Conservation (phyloP, 805 yeast genomes). For the Candida dajiaensis region DNA sequence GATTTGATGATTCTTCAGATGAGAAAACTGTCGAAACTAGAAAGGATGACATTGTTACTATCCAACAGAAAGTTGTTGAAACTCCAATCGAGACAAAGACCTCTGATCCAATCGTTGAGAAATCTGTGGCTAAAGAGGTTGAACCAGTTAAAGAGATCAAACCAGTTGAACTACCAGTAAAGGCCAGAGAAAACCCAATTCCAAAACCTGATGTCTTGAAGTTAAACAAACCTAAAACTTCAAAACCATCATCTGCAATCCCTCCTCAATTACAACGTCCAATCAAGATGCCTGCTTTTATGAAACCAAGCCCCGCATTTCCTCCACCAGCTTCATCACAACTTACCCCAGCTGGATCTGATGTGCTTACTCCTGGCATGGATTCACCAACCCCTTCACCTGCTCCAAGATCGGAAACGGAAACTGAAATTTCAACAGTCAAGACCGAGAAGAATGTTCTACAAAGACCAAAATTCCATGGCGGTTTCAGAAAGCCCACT, state of each 20-base stretch:
- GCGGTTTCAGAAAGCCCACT: conserved; percentile 20
- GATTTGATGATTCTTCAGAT: conserved; percentile 2
- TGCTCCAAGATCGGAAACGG: not conserved
- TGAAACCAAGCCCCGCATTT: conserved; percentile 4
- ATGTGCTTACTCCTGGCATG: too few species aligned
- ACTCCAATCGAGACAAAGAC: not conserved
- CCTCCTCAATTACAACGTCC: conserved; percentile 25
- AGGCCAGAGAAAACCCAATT: not conserved
- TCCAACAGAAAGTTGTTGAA: not conserved
- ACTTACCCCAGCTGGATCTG: not conserved
- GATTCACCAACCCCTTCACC: not conserved
- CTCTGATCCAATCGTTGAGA: not conserved
- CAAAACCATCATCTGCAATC: not conserved
- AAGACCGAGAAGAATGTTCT: conserved; percentile 1
- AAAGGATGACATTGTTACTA: not conserved
- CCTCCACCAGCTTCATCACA: not conserved
- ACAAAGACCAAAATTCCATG: conserved; percentile 20
- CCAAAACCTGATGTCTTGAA: not conserved
- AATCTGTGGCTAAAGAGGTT: not conserved
- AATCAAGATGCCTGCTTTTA: conserved; percentile 9
- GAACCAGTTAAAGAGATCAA: not conserved
- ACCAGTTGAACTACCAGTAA: not conserved
- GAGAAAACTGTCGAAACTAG: not conserved
- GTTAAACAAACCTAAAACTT: conserved; percentile 2
- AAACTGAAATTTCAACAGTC: not conserved